These are phyloP conservation scores for Aegilops tauschii DNA, from an alignment of 176 grass and related monocot species.

Conservation along the genomic window DNA sequence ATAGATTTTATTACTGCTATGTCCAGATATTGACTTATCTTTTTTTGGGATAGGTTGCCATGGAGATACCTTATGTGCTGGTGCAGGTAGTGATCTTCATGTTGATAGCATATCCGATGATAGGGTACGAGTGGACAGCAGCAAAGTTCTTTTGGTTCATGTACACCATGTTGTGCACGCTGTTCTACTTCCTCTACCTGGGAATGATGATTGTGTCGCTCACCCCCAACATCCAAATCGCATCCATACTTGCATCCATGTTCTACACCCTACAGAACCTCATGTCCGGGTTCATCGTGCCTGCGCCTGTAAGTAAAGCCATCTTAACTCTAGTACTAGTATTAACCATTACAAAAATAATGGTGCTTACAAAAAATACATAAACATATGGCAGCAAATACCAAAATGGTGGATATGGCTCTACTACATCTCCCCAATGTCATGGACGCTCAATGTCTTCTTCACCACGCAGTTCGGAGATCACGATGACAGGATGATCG, in stretches of 20 bases:
- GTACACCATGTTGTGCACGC: slow-evolving; percentile 60
- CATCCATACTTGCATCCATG: slow-evolving; percentile 51
- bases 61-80: slow-evolving; percentile 65
- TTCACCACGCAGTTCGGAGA: slow-evolving; percentile 72
- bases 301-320: slow-evolving; percentile 51
- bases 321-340: not conserved
- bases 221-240: slow-evolving; percentile 57
- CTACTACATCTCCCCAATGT: slow-evolving; percentile 52
- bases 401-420: slow-evolving; percentile 85
- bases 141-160: slow-evolving; percentile 64
- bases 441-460: slow-evolving; percentile 64
- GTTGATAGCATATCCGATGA: slow-evolving; percentile 60
- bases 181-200: slow-evolving; percentile 59
- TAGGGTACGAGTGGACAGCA: slow-evolving; percentile 55
- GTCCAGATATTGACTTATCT: not conserved
- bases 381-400: slow-evolving; percentile 59
- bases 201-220: slow-evolving; percentile 71
- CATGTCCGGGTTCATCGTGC: slow-evolving; percentile 63
- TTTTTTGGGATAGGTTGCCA: slow-evolving; percentile 31
- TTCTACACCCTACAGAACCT: slow-evolving; percentile 56
- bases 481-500: slow-evolving; percentile 15
- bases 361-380: not conserved
- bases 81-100: slow-evolving; percentile 42
- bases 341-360: not conserved
- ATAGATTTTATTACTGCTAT: not conserved